Evolutionary conservation across 1,284 basidiomycete species (phyloP).

Genomic region (Wolfiporia cocos): DNA sequence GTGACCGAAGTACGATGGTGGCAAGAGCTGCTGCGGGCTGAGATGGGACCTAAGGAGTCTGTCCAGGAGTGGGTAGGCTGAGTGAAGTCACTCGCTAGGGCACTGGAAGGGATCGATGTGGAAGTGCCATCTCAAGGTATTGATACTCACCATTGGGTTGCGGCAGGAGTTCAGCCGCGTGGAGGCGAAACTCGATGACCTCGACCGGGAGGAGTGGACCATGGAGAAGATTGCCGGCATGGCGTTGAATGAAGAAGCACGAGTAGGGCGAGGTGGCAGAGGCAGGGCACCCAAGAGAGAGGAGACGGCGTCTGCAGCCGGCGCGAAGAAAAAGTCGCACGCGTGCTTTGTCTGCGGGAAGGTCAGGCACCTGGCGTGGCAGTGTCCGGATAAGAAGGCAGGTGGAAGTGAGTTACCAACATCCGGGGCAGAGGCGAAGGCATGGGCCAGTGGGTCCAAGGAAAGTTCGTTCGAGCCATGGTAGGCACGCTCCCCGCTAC

Average conservation of each 20-base stretch:
- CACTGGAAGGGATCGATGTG: not conserved
- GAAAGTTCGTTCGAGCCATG: too few species aligned
- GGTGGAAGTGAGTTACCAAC: too few species aligned
- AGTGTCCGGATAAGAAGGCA: not conserved
- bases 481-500: too few species aligned
- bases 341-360: not conserved
- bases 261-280: not conserved
- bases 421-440: too few species aligned
- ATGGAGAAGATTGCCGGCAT: not conserved
- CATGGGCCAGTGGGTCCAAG: too few species aligned
- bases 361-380: not conserved
- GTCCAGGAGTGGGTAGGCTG: not conserved
- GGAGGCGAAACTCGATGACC: not conserved
- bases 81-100: not conserved
- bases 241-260: not conserved
- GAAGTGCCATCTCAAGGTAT: not conserved
- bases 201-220: not conserved
- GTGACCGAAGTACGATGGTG: not conserved
- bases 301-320: not conserved
- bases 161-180: not conserved
- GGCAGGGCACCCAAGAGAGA: not conserved
- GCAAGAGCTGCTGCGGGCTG: not conserved
- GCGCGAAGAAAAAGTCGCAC: not conserved
- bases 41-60: not conserved
- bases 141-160: not conserved